phyloP scores from a whole-genome alignment of 2,329 filamentous ascomycete genomes.

The Elsinoe australis region DNA sequence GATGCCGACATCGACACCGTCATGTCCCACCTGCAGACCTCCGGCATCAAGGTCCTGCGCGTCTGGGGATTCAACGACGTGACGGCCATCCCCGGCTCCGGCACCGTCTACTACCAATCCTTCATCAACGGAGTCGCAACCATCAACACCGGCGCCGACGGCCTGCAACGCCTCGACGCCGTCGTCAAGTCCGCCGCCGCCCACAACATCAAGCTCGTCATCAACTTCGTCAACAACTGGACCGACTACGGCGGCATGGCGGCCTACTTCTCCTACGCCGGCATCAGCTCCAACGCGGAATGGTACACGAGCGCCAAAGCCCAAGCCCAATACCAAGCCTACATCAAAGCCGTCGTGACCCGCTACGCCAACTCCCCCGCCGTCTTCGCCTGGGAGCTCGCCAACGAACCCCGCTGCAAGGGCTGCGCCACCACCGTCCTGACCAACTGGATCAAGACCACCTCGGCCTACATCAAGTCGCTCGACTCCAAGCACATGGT shows the following conservation, averaged over 20 bases:
- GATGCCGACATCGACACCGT: slow-evolving; percentile 49
- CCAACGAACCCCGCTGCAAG: slow-evolving; percentile 58
- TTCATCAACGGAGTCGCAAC: slow-evolving; percentile 45
- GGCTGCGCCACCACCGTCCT: slow-evolving; percentile 52
- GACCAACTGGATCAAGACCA: slow-evolving; percentile 51
- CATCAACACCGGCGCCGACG: slow-evolving; percentile 57
- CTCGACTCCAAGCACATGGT: slow-evolving; percentile 56
- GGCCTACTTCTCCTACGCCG: slow-evolving; percentile 50
- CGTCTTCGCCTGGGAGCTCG: slow-evolving; percentile 61
- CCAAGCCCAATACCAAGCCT: slow-evolving; percentile 52
- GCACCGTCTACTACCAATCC: slow-evolving; percentile 38
- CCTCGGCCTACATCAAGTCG: slow-evolving; percentile 55
- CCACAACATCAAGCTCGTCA: slow-evolving; percentile 55
- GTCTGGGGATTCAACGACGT: slow-evolving; percentile 60
- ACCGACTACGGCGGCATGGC: slow-evolving; percentile 58
- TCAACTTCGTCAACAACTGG: slow-evolving; percentile 64
- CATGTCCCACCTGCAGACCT: slow-evolving; percentile 33
- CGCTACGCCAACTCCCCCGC: slow-evolving; percentile 53
- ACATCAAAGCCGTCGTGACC: slow-evolving; percentile 52
- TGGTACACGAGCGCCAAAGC: slow-evolving; percentile 50
- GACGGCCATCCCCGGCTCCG: slow-evolving; percentile 34
- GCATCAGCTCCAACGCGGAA: slow-evolving; percentile 40
- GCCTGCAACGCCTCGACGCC: slow-evolving; percentile 57
- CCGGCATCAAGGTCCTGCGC: slow-evolving; percentile 44
- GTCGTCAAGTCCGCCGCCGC: slow-evolving; percentile 54